phyloP scores from a whole-genome alignment of 169 alveolate genomes.

The Hepatocystis sp. region DNA sequence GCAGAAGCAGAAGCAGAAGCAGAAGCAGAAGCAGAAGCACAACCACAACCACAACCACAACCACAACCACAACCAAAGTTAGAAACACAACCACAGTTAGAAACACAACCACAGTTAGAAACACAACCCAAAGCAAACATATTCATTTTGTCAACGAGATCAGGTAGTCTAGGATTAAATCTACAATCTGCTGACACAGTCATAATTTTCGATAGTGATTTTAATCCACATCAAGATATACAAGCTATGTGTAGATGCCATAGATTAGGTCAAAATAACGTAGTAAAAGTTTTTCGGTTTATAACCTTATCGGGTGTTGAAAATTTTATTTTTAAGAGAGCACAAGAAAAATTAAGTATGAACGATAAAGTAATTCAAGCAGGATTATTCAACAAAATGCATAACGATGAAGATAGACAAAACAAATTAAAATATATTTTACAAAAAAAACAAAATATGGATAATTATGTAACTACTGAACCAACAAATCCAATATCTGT shows the following conservation, averaged over 20 bases:
- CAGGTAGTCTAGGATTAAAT: constrained; percentile 96
- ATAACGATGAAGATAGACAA: constrained; percentile 61
- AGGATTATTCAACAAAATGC: constrained; percentile 90
- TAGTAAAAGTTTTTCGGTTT: constrained; percentile 92
- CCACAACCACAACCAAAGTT: constrained; percentile 3
- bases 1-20: neutral
- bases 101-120: constrained; percentile 85
- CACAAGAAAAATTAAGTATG: constrained; percentile 92
- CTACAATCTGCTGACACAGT: constrained; percentile 97
- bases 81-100: constrained; percentile 76
- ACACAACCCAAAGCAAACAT: constrained; percentile 82
- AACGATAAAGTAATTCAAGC: constrained; percentile 95
- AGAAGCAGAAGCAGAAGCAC: neutral
- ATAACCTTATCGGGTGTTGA: constrained; percentile 91
- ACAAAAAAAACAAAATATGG: constrained; percentile 33
- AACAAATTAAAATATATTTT: constrained; percentile 40
- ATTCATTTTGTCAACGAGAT: constrained; percentile 95
- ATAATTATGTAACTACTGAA: neutral
- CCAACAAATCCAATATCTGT: constrained; percentile 51
- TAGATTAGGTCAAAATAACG: constrained; percentile 94
- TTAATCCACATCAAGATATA: constrained; percentile 98
- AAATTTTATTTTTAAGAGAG: constrained; percentile 92
- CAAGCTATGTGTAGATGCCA: constrained; percentile 99
- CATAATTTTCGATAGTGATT: constrained; percentile 95
- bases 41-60: neutral